Percentiles rank a stretch among this genome's conserved stretches.
phyloP scores from a whole-genome alignment of 208 protist genomes.

The Wallacemonas sp. region DNA sequence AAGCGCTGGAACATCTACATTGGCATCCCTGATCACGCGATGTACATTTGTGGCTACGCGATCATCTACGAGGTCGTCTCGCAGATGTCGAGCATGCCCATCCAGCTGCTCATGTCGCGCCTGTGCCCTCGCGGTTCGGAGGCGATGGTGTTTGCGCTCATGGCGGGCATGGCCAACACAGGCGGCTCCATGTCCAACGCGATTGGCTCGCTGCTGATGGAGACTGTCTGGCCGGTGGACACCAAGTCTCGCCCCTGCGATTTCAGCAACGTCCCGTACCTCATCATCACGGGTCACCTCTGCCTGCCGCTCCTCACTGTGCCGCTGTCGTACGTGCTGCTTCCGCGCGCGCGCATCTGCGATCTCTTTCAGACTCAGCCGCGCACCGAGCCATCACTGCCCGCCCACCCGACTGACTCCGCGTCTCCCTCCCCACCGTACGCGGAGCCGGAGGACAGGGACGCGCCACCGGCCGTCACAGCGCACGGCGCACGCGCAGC shows the following conservation, averaged over 20 bases:
- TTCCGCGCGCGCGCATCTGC: slow-evolving; percentile 53
- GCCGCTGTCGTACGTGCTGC: slow-evolving; percentile 51
- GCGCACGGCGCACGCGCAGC: too few relatives aligned
- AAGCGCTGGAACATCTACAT: slow-evolving; percentile 36
- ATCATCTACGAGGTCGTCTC: slow-evolving; percentile 38
- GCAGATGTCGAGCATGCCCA: slow-evolving; percentile 53
- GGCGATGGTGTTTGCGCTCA: slow-evolving; percentile 75
- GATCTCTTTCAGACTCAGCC: slow-evolving; percentile 29
- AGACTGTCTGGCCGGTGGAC: slow-evolving; percentile 51
- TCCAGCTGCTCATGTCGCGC: slow-evolving; percentile 73
- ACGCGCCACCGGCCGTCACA: too few relatives aligned
- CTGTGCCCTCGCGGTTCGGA: slow-evolving; percentile 82
- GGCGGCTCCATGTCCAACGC: slow-evolving; percentile 47
- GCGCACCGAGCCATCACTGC: neutral
- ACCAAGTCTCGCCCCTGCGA: slow-evolving; percentile 49
- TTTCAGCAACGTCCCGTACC: slow-evolving; percentile 59
- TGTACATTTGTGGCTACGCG: slow-evolving; percentile 53
- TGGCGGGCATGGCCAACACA: slow-evolving; percentile 74
- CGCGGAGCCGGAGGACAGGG: too few relatives aligned
- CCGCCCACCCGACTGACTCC: neutral
- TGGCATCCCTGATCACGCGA: slow-evolving; percentile 35
- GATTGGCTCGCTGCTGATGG: slow-evolving; percentile 59
- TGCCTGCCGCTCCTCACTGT: slow-evolving; percentile 48
- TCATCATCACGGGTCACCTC: slow-evolving; percentile 63
- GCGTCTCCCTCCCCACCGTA: neutral